Percentiles rank a stretch among this genome's conserved stretches.
These are phyloP conservation scores for Dalbergia cultrata DNA, from an alignment of 306 rosid species.

Conservation along the genomic window DNA sequence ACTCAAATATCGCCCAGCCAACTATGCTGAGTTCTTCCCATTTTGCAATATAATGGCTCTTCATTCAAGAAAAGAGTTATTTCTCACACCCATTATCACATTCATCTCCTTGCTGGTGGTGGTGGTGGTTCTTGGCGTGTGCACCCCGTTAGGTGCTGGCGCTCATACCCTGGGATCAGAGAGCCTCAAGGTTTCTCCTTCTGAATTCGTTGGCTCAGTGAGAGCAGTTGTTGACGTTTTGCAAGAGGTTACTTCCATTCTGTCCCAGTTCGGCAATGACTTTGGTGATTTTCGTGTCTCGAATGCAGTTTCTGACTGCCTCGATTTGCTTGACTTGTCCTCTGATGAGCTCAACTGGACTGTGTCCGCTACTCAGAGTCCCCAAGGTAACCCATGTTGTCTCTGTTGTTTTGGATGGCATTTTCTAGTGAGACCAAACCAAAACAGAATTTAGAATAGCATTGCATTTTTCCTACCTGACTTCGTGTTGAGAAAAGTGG, in stretches of 20 bases:
- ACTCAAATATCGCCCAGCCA: conserved; percentile 14
- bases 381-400: conserved; percentile 53
- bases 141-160: conserved; percentile 1
- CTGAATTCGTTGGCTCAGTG: conserved; percentile 64
- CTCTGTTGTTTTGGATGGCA: neutral
- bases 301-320: conserved; percentile 80
- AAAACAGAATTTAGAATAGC: no score
- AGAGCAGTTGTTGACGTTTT: conserved; percentile 50
- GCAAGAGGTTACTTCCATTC: conserved; percentile 56
- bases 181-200: conserved; percentile 59
- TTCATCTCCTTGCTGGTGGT: conserved; percentile 26
- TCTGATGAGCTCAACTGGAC: conserved; percentile 71
- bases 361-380: conserved; percentile 66
- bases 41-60: conserved; percentile 49
- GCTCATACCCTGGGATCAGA: neutral
- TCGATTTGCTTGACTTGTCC: conserved; percentile 78
- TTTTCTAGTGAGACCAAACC: neutral
- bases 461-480: neutral
- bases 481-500: neutral
- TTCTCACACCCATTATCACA: conserved; percentile 5
- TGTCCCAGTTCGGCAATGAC: conserved; percentile 56
- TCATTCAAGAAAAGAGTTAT: conserved; percentile 16
- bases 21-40: neutral
- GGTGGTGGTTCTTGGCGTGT: neutral
- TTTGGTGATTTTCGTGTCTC: conserved; percentile 72